Evolutionary conservation across 2,329 filamentous ascomycete species (phyloP).

Genomic region (Hypomyces perniciosus): DNA sequence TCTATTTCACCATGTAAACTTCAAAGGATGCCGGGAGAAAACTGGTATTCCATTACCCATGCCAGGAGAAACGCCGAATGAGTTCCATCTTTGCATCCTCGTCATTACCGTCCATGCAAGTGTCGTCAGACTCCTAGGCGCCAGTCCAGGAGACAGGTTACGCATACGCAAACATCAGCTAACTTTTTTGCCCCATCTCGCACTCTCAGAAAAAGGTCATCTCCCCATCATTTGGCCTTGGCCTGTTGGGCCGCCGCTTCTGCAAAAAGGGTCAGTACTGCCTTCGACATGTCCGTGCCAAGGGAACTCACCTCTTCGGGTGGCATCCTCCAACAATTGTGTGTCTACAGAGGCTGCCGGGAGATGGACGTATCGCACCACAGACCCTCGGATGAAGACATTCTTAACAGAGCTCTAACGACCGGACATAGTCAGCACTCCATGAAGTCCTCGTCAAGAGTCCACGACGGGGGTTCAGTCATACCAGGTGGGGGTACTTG

Average conservation of each 20-base stretch:
- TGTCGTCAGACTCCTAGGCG: conserved; percentile 7
- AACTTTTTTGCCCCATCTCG: neutral
- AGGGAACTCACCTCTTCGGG: conserved; percentile 62
- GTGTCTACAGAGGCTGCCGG: conserved; percentile 79
- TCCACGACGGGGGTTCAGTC: conserved; percentile 17
- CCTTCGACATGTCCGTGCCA: neutral
- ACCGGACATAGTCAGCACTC: conserved; percentile 3
- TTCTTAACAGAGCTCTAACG: conserved; percentile 74
- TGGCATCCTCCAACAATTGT: conserved; percentile 83
- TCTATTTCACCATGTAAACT: neutral
- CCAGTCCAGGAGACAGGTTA: conserved; percentile 5
- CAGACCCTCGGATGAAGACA: conserved; percentile 89
- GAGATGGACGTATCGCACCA: conserved; percentile 87
- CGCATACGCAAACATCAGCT: neutral
- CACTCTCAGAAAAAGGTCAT: neutral
- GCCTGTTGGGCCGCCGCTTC: conserved; percentile 53
- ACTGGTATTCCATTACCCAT: conserved; percentile 22
- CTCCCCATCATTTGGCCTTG: conserved; percentile 43
- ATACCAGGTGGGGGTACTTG: conserved; percentile 87
- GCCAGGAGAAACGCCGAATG: conserved; percentile 19
- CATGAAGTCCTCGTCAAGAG: too few species aligned
- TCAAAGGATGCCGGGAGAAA: conserved; percentile 4
- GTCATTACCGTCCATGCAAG: conserved; percentile 6
- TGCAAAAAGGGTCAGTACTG: conserved; percentile 21
- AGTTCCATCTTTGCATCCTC: conserved; percentile 4